Percentiles rank a stretch among this genome's conserved stretches.
phyloP scores from a whole-genome alignment of 768 basidiomycete genomes.

The Antrodiella citrinella region DNA sequence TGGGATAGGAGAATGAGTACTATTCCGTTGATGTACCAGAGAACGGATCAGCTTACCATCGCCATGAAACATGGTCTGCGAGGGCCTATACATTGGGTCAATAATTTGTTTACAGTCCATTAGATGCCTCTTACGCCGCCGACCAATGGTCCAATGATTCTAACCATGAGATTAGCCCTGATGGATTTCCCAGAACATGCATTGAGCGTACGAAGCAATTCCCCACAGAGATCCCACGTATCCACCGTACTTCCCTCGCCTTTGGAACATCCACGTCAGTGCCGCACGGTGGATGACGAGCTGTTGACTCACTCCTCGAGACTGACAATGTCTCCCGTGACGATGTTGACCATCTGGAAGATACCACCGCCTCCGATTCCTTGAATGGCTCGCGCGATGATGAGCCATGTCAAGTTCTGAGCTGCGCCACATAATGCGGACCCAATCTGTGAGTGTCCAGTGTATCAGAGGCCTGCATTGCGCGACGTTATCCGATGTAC shows the following conservation, averaged over 20 bases:
- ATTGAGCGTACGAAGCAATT: conserved; percentile 22
- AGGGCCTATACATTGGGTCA: conserved; percentile 17
- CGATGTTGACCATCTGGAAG: conserved; percentile 19
- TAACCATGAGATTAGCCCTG: too few relatives aligned
- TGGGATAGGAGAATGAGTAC: too few relatives aligned
- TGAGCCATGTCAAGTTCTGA: conserved; percentile 35
- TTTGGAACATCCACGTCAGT: neutral
- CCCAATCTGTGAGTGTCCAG: conserved; percentile 18
- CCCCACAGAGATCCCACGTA: conserved; percentile 34
- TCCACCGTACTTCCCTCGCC: conserved; percentile 33
- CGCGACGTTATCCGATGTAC: neutral
- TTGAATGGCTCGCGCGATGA: conserved; percentile 32
- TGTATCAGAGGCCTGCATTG: neutral
- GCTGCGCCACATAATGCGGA: conserved; percentile 37
- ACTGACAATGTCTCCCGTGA: conserved; percentile 31
- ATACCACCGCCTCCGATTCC: conserved; percentile 33
- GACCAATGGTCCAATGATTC: conserved; percentile 36
- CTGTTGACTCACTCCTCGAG: conserved; percentile 23
- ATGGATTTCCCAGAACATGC: too few relatives aligned
- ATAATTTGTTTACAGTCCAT: neutral
- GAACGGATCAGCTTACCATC: conserved; percentile 33
- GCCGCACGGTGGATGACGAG: neutral
- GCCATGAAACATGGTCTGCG: conserved; percentile 30
- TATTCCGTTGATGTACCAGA: too few relatives aligned
- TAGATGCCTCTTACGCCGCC: conserved; percentile 23